Percentiles rank a stretch among this genome's conserved stretches.
These are phyloP conservation scores for Hypoxylon crocopeplum DNA, from an alignment of 495 filamentous ascomycete genomes.

Conservation along the genomic window DNA sequence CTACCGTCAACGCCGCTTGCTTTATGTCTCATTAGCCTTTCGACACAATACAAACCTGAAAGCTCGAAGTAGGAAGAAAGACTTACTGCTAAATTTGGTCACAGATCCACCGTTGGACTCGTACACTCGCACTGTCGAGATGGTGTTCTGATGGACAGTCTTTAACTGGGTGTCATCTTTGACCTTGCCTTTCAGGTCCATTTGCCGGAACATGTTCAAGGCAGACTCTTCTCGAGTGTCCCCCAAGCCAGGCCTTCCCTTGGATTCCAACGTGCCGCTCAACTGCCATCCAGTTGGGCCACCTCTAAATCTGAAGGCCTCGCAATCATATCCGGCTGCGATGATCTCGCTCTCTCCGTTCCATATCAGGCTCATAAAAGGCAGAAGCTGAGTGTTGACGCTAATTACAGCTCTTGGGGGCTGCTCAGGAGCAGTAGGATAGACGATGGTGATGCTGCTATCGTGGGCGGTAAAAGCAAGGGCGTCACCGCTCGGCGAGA, in stretches of 20 bases:
- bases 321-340: conserved; percentile 94
- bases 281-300: conserved; percentile 84
- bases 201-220: conserved; percentile 98
- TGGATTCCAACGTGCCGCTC: conserved; percentile 81
- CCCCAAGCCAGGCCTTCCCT: conserved; percentile 66
- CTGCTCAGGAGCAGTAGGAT: conserved; percentile 90
- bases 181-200: conserved; percentile 94
- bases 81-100: conserved; percentile 88
- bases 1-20: conserved; percentile 94
- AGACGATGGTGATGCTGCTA: conserved; percentile 94
- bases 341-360: conserved; percentile 92
- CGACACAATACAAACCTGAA: conserved; percentile 10
- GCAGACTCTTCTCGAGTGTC: conserved; percentile 69
- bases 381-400: conserved; percentile 85
- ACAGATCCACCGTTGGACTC: conserved; percentile 69
- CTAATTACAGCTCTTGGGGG: conserved; percentile 87
- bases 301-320: conserved; percentile 90
- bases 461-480: conserved; percentile 94
- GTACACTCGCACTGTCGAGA: conserved; percentile 79
- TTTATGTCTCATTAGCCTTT: conserved; percentile 56
- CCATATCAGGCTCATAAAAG: conserved; percentile 92
- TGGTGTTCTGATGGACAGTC: conserved; percentile 97
- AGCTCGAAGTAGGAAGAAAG: conserved; percentile 2
- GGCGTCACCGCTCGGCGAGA: conserved; percentile 89
- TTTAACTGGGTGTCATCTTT: conserved; percentile 91